Base-by-base conservation (phyloP, 768 basidiomycete genomes). In the Phanerodontia chrysosporium region DNA sequence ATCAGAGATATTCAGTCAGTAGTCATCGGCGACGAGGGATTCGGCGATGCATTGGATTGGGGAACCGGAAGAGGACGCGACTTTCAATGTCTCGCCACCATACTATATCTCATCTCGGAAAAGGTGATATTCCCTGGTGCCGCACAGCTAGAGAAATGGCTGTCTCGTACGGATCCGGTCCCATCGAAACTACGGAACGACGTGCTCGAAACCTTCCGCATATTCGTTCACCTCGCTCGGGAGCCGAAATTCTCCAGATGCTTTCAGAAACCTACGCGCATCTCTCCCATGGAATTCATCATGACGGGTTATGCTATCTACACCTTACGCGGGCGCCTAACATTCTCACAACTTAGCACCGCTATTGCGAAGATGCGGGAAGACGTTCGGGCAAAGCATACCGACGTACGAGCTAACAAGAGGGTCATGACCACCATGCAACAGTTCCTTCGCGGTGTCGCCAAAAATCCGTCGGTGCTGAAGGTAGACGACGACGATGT, bases 221-320 rank as follows among this genome's bases (percentile, higher is more conserved):
- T 81, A 14, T 81, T 83, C 66, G 70, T 77, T 2, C 62, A 68
- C 1, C 74, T 90, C 45, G 79, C 78, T 1, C 62, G 66, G 6
- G 74, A 82, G 57, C 60, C 67, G 12, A 65, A 73, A 3, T 65
- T 73, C 28, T 74, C 69, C 28, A 56, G 63, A 2, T 62, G 74
- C 18, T 81, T 86, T 65, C 62, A 61, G 65, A 75, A 72, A 66
- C 69, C 71, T 10, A 57, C 61, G 5, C 30, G 52, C 12, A 27
- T 90, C 1, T 78, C 88, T 0, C 90, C 90, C 0, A 74, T 89
- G 45, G 90, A 92, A 68, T 83, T 92, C 61, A 76, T 87, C 48
- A 72, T 80, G 62, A 79, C 83, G 49, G 76, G 75, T 21, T 64
- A 87, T 3, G 69, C 90, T 22, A 79, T 90, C 14, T 76, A 78